These are phyloP conservation scores for Sordaria brevicollis DNA, from an alignment of 495 filamentous ascomycete genomes.

Conservation along the genomic window DNA sequence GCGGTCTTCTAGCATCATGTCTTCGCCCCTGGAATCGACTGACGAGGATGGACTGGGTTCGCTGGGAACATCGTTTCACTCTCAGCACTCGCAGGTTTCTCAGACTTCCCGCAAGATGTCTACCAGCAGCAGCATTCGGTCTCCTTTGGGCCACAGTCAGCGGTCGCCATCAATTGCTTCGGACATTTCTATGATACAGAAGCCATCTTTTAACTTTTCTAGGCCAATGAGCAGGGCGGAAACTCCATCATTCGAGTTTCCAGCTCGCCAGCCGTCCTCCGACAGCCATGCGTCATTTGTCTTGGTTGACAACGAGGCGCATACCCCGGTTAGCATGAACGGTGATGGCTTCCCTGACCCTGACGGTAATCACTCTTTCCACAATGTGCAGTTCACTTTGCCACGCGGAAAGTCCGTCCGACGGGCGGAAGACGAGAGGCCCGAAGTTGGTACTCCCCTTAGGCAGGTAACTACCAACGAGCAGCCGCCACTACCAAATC, in stretches of 20 bases:
- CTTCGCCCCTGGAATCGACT: slow-evolving; percentile 27
- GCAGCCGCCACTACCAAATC: slow-evolving; percentile 33
- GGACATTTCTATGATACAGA: slow-evolving; percentile 54
- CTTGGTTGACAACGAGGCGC: slow-evolving; percentile 46
- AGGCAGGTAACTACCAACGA: slow-evolving; percentile 48
- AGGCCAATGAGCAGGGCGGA: slow-evolving; percentile 74
- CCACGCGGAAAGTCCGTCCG: neutral
- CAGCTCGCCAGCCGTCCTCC: slow-evolving; percentile 46
- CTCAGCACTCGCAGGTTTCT: slow-evolving; percentile 1
- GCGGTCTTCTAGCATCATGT: slow-evolving; percentile 38
- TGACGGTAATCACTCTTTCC: neutral
- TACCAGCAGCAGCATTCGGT: slow-evolving; percentile 51
- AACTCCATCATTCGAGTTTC: slow-evolving; percentile 49
- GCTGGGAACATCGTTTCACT: slow-evolving; percentile 33
- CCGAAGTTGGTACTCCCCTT: slow-evolving; percentile 32
- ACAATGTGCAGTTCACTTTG: neutral
- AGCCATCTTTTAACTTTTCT: slow-evolving; percentile 86
- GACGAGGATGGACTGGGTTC: slow-evolving; percentile 27
- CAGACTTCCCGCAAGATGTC: slow-evolving; percentile 49
- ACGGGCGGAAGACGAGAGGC: neutral
- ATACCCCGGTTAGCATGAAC: slow-evolving; percentile 54
- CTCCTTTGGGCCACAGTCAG: slow-evolving; percentile 45
- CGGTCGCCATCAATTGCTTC: slow-evolving; percentile 79
- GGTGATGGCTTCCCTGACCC: slow-evolving; percentile 47
- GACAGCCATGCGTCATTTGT: slow-evolving; percentile 55